These are phyloP conservation scores for Cercospora zeina DNA, from an alignment of 2,329 filamentous ascomycete genomes.

Conservation along the genomic window DNA sequence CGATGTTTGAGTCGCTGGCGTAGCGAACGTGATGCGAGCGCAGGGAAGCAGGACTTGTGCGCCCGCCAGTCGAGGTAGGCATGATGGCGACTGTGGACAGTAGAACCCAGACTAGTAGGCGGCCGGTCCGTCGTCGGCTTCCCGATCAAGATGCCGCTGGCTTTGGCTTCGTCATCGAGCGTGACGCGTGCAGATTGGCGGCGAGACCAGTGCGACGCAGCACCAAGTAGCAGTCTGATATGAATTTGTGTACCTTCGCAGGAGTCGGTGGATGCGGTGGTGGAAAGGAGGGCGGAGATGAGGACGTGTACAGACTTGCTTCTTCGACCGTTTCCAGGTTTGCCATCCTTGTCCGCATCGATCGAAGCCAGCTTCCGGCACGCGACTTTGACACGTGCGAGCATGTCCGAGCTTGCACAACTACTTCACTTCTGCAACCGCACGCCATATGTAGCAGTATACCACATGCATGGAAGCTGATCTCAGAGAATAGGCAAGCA, in stretches of 20 bases:
- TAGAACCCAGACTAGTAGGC: conserved; percentile 8
- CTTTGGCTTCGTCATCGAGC: conserved; percentile 13
- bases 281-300: not conserved
- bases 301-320: conserved; percentile 1
- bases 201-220: not conserved
- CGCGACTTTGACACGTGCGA: conserved; percentile 9
- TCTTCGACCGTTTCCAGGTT: conserved; percentile 10
- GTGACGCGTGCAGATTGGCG: conserved; percentile 8
- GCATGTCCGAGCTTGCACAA: conserved; percentile 1
- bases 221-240: not conserved
- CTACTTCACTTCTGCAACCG: not conserved
- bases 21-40: conserved; percentile 27
- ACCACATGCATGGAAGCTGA: not conserved
- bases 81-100: conserved; percentile 10
- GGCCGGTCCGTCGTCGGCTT: conserved; percentile 4
- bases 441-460: not conserved
- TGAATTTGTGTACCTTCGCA: not conserved
- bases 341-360: conserved; percentile 7
- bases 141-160: conserved; percentile 14
- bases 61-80: conserved; percentile 8
- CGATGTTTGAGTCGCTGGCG: conserved; percentile 28
- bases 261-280: not conserved
- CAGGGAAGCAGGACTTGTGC: conserved; percentile 14
- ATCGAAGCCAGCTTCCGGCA: conserved; percentile 1
- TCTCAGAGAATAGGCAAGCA: not conserved